Base-by-base conservation (phyloP, 345 rosid genomes). In the Camelina neglecta region DNA sequence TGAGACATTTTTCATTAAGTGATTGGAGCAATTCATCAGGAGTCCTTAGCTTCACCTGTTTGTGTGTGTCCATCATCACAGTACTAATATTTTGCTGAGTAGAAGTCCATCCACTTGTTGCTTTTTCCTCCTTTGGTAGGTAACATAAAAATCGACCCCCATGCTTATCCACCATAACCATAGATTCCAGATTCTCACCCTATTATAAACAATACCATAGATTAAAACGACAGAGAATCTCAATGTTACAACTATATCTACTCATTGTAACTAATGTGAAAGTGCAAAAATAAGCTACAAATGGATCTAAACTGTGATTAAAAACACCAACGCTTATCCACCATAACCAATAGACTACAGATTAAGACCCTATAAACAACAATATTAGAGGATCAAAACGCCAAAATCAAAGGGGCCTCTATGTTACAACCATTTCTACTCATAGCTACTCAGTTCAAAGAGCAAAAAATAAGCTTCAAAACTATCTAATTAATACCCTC, bases 21-120 rank as follows among this genome's bases (percentile, higher is more conserved):
- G 73, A 83, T 83, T 89, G 92, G 69, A 95, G 93, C 39, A 90
- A 79, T 78, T 95, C 97, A 81, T 95, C 99, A 8, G 97, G 96
- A 33, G 91, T 90, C 89, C 90, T 90, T 82, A 92, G 77, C 80
- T 87, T 89, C 69, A 85, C 50, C 55, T 67, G 90, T 66, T 84
- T 86, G 81, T 90, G 91, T 2, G 89, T 80, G 80, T 92, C 97
- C 84, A 92, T 79, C 81, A 94, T 84, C 89, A 90, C 75, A 79
- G 88, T 88, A 80, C 88, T 94, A 4, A 75, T 68, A 63, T 94
- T 94, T 39, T 83, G 81, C 79, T 58, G 91, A 45, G 29, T 72
- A 55, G 80, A 68, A 29, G 83, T 77, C 83, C 72, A 86, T 59
- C 79, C 87, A 18, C 77, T 84, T 76, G 72, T 88, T 31, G 78